Conservation (phyloP, 768 basidiomycete genomes). For the Tulasnella calospora region DNA sequence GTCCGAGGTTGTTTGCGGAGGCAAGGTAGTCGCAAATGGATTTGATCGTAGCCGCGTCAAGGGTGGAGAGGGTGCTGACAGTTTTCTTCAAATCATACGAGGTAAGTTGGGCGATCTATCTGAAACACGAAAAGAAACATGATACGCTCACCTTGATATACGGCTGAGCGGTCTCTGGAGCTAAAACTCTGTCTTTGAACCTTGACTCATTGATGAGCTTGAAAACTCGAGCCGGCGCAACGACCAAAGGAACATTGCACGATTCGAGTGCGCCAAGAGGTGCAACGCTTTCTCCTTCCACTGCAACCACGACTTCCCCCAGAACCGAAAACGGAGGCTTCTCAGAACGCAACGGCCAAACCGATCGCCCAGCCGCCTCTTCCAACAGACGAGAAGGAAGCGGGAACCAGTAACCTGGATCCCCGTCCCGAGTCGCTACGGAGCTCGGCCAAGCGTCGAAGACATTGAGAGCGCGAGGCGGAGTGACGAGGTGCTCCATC, state of each 20-base stretch:
- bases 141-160: not conserved
- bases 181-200: not conserved
- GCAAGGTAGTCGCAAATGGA: conserved; percentile 5
- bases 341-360: not conserved
- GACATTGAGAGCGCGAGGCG: not conserved
- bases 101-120: not conserved
- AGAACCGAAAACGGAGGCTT: not conserved
- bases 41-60: not conserved
- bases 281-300: not conserved
- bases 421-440: conserved; percentile 42
- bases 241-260: not conserved
- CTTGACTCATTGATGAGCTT: not conserved
- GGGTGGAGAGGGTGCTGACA: not conserved
- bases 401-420: conserved; percentile 39
- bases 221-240: not conserved
- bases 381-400: conserved; percentile 40
- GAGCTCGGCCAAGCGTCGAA: conserved; percentile 31
- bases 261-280: not conserved
- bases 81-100: not conserved
- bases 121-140: not conserved
- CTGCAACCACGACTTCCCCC: not conserved
- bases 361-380: conserved; percentile 26
- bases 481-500: conserved; percentile 34
- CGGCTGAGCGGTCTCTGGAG: not conserved
- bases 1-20: not conserved